Evolutionary conservation across 495 filamentous ascomycete species (phyloP).

Genomic region (Xylaria nigripes): DNA sequence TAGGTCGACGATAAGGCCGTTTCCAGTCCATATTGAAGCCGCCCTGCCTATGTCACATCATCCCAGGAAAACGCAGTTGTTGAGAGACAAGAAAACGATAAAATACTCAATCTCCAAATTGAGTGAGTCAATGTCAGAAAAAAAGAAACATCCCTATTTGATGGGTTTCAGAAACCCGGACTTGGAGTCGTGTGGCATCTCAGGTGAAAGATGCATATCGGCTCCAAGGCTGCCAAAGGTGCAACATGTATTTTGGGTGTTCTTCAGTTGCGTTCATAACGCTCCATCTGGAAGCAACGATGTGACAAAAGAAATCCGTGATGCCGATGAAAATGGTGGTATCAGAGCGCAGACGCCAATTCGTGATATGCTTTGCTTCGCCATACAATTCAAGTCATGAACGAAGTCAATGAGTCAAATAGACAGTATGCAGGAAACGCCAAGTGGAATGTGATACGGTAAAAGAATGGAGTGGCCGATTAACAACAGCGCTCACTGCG

Average conservation of each 20-base stretch:
- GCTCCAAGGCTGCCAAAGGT: not conserved
- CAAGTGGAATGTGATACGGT: conserved; percentile 24
- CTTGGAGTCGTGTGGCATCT: not conserved
- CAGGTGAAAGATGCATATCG: not conserved
- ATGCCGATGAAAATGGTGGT: conserved; percentile 30
- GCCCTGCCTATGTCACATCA: not conserved
- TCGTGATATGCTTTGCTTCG: conserved; percentile 32
- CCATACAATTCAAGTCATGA: conserved; percentile 31
- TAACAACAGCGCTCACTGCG: conserved; percentile 32
- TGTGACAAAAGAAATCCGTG: conserved; percentile 24
- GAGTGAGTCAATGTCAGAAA: not conserved
- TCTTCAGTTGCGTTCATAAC: not conserved
- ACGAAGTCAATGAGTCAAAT: conserved; percentile 27
- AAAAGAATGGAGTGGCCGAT: conserved; percentile 13
- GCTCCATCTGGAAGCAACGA: not conserved
- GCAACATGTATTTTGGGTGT: not conserved
- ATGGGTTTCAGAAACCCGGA: not conserved
- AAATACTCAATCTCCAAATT: conserved; percentile 3
- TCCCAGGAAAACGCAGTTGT: conserved; percentile 1
- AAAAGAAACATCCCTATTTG: not conserved
- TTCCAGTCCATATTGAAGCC: not conserved
- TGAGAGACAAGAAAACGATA: conserved; percentile 1
- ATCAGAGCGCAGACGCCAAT: conserved; percentile 30
- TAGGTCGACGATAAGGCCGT: not conserved
- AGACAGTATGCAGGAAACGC: conserved; percentile 33